phyloP scores from a whole-genome alignment of 2,329 filamentous ascomycete species.

The Botrytis tulipae region DNA sequence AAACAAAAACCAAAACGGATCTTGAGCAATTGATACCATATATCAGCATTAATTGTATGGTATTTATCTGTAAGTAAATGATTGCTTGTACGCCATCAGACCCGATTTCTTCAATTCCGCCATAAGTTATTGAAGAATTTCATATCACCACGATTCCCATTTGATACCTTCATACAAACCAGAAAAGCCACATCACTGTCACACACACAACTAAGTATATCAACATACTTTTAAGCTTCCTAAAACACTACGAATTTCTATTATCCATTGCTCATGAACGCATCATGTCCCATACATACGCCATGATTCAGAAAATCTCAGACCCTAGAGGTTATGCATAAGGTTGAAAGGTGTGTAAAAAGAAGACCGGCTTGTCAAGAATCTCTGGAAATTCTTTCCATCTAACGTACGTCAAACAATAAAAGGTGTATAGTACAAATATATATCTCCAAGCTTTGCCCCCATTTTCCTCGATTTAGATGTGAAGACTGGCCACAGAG shows the following conservation, averaged over 20 bases:
- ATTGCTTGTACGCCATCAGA: not conserved
- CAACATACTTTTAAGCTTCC: not conserved
- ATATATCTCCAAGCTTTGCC: conserved; percentile 10
- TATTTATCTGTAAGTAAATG: too few species aligned
- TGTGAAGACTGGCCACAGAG: not conserved
- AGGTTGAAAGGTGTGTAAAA: conserved; percentile 11
- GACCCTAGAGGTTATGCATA: conserved; percentile 23
- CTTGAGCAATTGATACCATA: not conserved
- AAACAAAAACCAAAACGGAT: not conserved
- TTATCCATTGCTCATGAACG: conserved; percentile 16
- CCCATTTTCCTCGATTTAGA: not conserved
- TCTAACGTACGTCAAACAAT: conserved; percentile 10
- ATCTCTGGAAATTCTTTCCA: conserved; percentile 13
- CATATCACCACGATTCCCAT: not conserved
- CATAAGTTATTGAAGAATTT: not conserved
- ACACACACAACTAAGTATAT: not conserved
- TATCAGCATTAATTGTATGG: too few species aligned
- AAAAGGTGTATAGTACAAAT: conserved; percentile 22
- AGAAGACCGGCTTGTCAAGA: conserved; percentile 2
- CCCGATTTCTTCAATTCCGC: not conserved
- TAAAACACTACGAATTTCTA: conserved; percentile 15
- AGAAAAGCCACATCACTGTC: not conserved
- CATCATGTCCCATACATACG: conserved; percentile 13
- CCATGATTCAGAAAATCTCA: conserved; percentile 17
- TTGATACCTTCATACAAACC: not conserved